Percentiles rank a stretch among this genome's conserved stretches.
Conservation (phyloP, 1,284 basidiomycete genomes). For the Ganoderma boninense region DNA sequence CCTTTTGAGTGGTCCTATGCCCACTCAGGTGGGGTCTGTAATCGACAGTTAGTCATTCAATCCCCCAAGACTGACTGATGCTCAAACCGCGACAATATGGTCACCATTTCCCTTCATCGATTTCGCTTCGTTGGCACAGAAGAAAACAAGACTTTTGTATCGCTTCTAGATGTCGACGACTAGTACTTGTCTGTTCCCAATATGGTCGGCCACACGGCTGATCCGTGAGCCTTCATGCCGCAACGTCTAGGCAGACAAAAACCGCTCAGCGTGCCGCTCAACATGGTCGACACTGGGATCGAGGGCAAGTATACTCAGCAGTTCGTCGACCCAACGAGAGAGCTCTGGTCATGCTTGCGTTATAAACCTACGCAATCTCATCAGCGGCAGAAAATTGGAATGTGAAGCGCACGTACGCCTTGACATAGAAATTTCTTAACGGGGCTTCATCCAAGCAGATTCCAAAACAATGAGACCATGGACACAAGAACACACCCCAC, state of each 20-base stretch:
- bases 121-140: background rate
- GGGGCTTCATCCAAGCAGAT: background rate
- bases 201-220: background rate
- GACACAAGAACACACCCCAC: background rate
- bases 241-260: background rate
- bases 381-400: background rate
- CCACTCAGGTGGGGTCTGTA: background rate
- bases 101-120: background rate
- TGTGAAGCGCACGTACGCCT: background rate
- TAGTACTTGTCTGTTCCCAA: background rate
- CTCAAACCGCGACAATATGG: background rate
- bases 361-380: background rate
- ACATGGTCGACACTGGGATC: background rate
- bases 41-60: background rate
- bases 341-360: background rate
- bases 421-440: background rate
- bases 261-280: background rate
- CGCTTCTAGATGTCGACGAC: background rate
- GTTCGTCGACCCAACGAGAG: background rate
- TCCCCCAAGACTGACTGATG: background rate
- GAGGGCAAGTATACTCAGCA: background rate
- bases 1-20: background rate
- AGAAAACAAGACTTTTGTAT: background rate
- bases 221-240: background rate
- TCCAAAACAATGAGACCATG: background rate